phyloP scores from a whole-genome alignment of 306 rosid genomes.

The Fragaria nilgerrensis region DNA sequence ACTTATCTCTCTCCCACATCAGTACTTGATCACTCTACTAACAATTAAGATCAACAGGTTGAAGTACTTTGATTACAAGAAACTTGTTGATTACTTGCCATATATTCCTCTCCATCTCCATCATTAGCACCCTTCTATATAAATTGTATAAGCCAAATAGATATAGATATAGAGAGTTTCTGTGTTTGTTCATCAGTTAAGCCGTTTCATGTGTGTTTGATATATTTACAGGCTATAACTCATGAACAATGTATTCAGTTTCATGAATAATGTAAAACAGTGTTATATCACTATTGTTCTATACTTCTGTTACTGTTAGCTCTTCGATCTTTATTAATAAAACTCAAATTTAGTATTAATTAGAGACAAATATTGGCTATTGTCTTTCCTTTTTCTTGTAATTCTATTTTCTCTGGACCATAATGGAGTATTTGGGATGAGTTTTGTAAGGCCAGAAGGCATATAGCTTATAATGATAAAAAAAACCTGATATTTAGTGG shows the following conservation, averaged over 20 bases:
- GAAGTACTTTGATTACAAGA: background rate
- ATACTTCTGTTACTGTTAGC: background rate
- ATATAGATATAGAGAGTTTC: background rate
- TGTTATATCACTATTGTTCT: background rate
- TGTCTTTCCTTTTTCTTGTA: background rate
- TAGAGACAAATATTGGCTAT: conserved; percentile 16
- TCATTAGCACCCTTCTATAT: background rate
- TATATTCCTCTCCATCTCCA: background rate
- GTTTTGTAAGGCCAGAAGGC: conserved; percentile 28
- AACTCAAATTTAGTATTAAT: background rate
- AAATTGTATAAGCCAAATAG: background rate
- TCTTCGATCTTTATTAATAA: background rate
- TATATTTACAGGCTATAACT: background rate
- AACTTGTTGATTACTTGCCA: background rate
- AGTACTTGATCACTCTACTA: conserved; percentile 29
- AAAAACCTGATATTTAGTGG: background rate
- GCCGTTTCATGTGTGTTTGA: background rate
- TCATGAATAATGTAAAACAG: background rate
- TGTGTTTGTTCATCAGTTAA: background rate
- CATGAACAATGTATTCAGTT: background rate
- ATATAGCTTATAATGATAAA: background rate
- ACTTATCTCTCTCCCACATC: conserved; percentile 42
- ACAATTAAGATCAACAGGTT: background rate
- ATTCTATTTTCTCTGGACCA: conserved; percentile 6
- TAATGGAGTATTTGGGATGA: conserved; percentile 20